Conservation (phyloP, 352 stramenopile species). For the Phytophthora nicotianae region DNA sequence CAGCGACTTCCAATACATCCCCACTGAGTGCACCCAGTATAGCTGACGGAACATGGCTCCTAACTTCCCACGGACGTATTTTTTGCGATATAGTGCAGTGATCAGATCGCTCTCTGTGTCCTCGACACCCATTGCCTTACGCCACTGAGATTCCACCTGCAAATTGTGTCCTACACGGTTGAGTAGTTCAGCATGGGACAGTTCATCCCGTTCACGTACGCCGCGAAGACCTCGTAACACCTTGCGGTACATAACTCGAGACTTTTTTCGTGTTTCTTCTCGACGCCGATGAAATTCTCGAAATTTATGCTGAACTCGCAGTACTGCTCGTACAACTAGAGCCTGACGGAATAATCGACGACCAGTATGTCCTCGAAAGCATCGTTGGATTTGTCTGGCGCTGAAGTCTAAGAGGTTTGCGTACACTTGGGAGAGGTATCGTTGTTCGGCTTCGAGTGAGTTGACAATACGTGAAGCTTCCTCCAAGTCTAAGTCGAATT, state of each 20-base stretch:
- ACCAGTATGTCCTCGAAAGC: slow-evolving; percentile 85
- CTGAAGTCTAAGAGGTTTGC: slow-evolving; percentile 42
- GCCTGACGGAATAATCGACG: slow-evolving; percentile 49
- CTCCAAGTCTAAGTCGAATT: slow-evolving; percentile 37
- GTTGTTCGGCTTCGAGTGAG: slow-evolving; percentile 35
- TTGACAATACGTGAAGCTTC: slow-evolving; percentile 33
- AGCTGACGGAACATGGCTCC: slow-evolving; percentile 39
- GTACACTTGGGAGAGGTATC: slow-evolving; percentile 23
- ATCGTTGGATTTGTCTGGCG: slow-evolving; percentile 79
- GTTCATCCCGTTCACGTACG: slow-evolving; percentile 41
- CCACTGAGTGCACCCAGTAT: slow-evolving; percentile 33
- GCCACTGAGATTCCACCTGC: slow-evolving; percentile 71
- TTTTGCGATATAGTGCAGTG: slow-evolving; percentile 64
- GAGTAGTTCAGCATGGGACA: slow-evolving; percentile 60
- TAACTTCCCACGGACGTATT: slow-evolving; percentile 56
- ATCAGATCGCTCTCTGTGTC: slow-evolving; percentile 62
- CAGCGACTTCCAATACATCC: slow-evolving; percentile 43
- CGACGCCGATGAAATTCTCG: slow-evolving; percentile 39
- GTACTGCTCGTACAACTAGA: slow-evolving; percentile 41
- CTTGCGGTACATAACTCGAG: slow-evolving; percentile 51
- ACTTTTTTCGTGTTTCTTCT: slow-evolving; percentile 36
- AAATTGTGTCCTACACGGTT: slow-evolving; percentile 65
- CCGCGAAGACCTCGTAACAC: slow-evolving; percentile 56
- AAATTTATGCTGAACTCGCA: slow-evolving; percentile 57
- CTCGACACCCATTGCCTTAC: slow-evolving; percentile 61